phyloP scores from a whole-genome alignment of 1,139 yeast genomes.

The Blastobotrys persicus region DNA sequence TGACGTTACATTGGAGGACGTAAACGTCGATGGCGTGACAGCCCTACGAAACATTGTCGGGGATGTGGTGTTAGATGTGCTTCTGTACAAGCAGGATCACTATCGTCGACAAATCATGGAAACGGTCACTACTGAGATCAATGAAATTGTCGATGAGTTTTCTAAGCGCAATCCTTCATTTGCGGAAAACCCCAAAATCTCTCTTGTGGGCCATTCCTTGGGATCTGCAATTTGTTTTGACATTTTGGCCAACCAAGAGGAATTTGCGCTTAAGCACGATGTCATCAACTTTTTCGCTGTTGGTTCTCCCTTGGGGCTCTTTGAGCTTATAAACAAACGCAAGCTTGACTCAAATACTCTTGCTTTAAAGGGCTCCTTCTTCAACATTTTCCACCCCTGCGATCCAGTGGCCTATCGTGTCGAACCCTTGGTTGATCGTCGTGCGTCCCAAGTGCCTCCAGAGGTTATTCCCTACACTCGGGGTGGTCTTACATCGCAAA shows the following conservation, averaged over 20 bases:
- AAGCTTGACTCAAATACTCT: conserved; percentile 8
- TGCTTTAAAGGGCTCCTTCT: conserved; percentile 43
- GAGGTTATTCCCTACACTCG: conserved; percentile 57
- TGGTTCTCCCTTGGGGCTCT: conserved; percentile 87
- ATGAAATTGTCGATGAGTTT: conserved; percentile 57
- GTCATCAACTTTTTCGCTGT: conserved; percentile 72
- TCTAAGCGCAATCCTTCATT: conserved; percentile 62
- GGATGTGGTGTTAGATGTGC: conserved; percentile 80
- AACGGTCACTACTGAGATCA: conserved; percentile 61
- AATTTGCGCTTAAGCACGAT: conserved; percentile 50
- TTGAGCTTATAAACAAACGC: conserved; percentile 43
- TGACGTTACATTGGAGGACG: conserved; percentile 59
- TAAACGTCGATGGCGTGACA: conserved; percentile 74
- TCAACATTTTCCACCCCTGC: conserved; percentile 81
- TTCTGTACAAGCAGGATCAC: conserved; percentile 71
- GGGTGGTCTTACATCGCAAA: conserved; percentile 47
- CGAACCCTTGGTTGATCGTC: conserved; percentile 70
- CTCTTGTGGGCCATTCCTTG: conserved; percentile 81
- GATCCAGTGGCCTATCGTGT: conserved; percentile 87
- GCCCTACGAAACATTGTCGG: conserved; percentile 74
- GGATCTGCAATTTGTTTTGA: conserved; percentile 85
- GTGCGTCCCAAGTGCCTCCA: conserved; percentile 57
- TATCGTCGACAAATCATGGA: conserved; percentile 59
- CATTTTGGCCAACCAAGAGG: conserved; percentile 40
- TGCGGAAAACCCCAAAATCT: conserved; percentile 56